Evolutionary conservation across 169 alveolate genomes (phyloP), one percentile per base, ranked within the genome.

Genomic region (Plasmodium knowlesi): DNA sequence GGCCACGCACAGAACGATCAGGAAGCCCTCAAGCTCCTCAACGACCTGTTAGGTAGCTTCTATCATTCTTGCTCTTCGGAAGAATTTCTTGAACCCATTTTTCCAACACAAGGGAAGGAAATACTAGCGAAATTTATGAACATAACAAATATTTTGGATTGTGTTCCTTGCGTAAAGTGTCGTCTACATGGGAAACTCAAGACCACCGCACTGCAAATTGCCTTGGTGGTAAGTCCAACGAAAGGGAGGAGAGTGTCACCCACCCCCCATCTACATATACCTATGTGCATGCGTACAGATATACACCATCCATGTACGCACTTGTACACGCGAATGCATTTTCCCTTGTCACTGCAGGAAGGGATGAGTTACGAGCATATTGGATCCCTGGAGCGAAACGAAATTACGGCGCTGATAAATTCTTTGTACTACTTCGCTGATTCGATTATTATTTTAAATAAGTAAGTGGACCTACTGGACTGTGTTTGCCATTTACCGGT

Each of bases 101-200:
- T 85, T 16, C 93, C 93, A 16, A 73, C 37, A 0, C 93, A 85
- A 6, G 93, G 93, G 39, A 85, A 85, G 61, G 93, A 85, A 34
- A 85, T 85, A 30, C 79, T 92, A 34, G 73, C 92, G n/a, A 92
- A 82, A 5, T 92, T 81, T 72, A 70, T 83, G 78, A 92, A 92
- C 22, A 92, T 84, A 53, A 70, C 91, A 0, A 92, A 73, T 8
- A 81, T 79, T 41, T 43, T 82, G 6, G 94, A 90, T 54, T 98
- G 99, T 90, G 98, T 98, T 5, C 97, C 98, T 28, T 98, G 99
- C 86, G 99, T 98, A 50, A 98, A 98, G 92, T 98, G 99, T 83
- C 94, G 98, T 37, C 93, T 98, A 80, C 99, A 98, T 83, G 99
- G 99, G 25, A 98, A 97, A 93, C 84, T 98, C 53, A 97, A 98